Conservation (phyloP, 2,329 filamentous ascomycete genomes). For the Fusarium cyanostomum region DNA sequence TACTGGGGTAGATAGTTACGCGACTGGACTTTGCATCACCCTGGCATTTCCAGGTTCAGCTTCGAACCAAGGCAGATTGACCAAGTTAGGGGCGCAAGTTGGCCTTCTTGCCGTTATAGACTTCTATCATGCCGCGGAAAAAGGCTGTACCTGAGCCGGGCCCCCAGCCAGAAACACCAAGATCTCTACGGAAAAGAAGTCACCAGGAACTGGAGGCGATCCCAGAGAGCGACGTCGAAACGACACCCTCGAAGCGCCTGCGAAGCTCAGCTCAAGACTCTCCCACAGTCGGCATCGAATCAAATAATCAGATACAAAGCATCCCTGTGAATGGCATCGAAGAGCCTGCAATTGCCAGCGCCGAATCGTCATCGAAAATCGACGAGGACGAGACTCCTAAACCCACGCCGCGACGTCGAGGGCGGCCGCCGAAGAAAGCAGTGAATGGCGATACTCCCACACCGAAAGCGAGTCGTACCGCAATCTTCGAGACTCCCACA, state of each 20-base stretch:
- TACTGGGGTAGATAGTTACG: no score
- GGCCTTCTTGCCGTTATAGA: background rate
- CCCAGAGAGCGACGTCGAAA: slow-evolving; percentile 41
- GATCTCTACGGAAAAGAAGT: slow-evolving; percentile 38
- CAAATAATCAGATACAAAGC: slow-evolving; percentile 39
- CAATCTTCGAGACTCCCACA: slow-evolving; percentile 52
- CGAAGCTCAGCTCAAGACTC: slow-evolving; percentile 35
- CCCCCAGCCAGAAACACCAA: slow-evolving; percentile 17
- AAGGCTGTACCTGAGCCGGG: slow-evolving; percentile 29
- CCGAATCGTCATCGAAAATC: slow-evolving; percentile 26
- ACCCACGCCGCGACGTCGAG: slow-evolving; percentile 49
- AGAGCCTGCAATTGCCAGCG: slow-evolving; percentile 10
- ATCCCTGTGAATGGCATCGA: background rate
- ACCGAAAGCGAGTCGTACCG: slow-evolving; percentile 48
- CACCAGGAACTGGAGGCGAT: slow-evolving; percentile 43
- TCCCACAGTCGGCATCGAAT: slow-evolving; percentile 8
- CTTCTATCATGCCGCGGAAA: slow-evolving; percentile 30
- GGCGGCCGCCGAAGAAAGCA: slow-evolving; percentile 47
- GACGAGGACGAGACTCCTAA: slow-evolving; percentile 42
- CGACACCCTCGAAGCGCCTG: slow-evolving; percentile 48
- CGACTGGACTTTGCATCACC: slow-evolving; percentile 25
- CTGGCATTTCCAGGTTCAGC: slow-evolving; percentile 2
- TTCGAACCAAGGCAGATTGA: slow-evolving; percentile 2
- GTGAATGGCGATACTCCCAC: slow-evolving; percentile 49
- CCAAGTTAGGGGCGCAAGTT: background rate